Evolutionary conservation across 129 eudicot genomes (phyloP), one percentile per base, ranked within the genome.

Genomic region (Artemisia tridentata): DNA sequence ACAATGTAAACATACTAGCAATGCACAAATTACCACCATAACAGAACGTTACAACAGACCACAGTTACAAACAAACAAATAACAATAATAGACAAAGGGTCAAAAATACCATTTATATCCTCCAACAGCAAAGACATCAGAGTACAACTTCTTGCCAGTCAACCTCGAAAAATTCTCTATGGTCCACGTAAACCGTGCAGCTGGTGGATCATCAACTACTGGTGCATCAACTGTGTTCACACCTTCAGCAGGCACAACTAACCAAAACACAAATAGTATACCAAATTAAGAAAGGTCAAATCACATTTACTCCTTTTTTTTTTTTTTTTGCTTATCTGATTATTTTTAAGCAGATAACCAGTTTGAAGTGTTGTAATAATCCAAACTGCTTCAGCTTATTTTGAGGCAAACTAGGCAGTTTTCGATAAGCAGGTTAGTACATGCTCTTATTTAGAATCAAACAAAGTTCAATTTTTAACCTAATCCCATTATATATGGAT

Each of bases 211-310:
- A 16, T 55, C 61, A 18, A 9, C 61, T 18, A 18, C 23, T 8
- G 21, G 29, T n/a, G 23, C 25, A 16, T 55, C 61, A 16, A 18
- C 61, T 5, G 25, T 18, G 10, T 9, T 18, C 3, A 29, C 61
- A 55, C 70, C 55, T 63, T 74, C 93, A 7, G 83, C 79, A 50
- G 82, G 84, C 57, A 69, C 85, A 58, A 70, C 86, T 82, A 12
- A 25, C 72, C 63, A 60, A 10, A 15, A 51, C 56, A 51, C 19
- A 51, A 15, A 15, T 38, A 38, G 45, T 38, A 38, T 38, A 38
- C 45, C 45, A 38, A 7, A 38, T 38, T 38, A 38, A 38, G 9
- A 2, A 38, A 38, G 45, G 1, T 38, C 45, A 38, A 38, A 7
- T 38, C 45, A 38, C 7, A 38, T 38, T 38, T 7, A 38, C 0